Base-by-base conservation (phyloP, 352 stramenopile genomes). In the Lagenidium sp. region DNA sequence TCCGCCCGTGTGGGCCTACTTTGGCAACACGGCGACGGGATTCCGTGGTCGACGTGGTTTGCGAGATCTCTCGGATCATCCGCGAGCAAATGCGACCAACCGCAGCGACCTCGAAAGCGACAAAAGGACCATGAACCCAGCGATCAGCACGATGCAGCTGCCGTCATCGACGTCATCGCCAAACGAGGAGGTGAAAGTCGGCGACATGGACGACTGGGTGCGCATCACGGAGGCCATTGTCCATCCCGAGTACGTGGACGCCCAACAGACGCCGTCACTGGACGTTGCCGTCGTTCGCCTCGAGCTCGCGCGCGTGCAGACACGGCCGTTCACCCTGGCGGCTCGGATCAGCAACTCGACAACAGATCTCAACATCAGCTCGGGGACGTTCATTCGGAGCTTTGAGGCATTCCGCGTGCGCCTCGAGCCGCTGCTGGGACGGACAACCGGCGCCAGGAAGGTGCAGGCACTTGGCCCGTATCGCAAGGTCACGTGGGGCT, bases 221-320 rank as follows among this genome's bases (percentile, higher is more conserved):
- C 12, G 15, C 11, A 43, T 64, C 15, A 12, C 22, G 2, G 12
- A 57, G 18, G 40, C 44, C 23, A 53, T 36, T 4, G 12, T 63
- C 8, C 59, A 68, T 19, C 51, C 55, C 22, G 39, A 51, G 6
- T 68, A 55, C 35, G 35, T 30, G 18, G 21, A 2, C 20, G 37
- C 21, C 12, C 30, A 29, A 4, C 50, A 26, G 8, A 35, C 37
- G 3, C 16, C 43, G 6, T 35, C 47, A 3, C 50, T 40, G 19
- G 51, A 68, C 38, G 32, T 65, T 22, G 59, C 55, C 19, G 50
- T 68, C 22, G 39, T 68, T 5, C 38, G 44, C 4, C 41, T 68
- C 0, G 24, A 44, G 8, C 21, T 21, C 3, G 30, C 44, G 0
- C 47, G 51, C 13, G 35, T 52, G 18, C 31, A 35, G 7, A 50